Evolutionary conservation across 2,329 filamentous ascomycete species (phyloP), one percentile per base, ranked within the genome.

Genomic region (Eurotiales sp.): DNA sequence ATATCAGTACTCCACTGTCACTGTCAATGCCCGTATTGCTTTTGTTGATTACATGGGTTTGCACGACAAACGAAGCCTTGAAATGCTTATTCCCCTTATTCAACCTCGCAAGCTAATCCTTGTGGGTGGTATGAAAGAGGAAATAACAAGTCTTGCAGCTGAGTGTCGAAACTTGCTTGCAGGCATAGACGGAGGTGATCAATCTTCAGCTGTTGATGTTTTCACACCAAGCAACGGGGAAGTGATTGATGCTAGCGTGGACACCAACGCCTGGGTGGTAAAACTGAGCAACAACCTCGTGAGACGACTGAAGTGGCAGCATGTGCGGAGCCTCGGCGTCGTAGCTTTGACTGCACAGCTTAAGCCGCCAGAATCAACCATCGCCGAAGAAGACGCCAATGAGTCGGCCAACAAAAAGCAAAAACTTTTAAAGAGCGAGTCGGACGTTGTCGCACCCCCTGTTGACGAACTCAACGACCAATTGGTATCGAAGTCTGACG

Each of bases 191-290:
- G 45, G n/a, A 29, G 68, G 61, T 2, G 53, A 52, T 39, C 27
- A 36, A 17, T 55, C 55, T 12, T 32, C 53, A n/a, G 29, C 50
- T n/a, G 55, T 56, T 41, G 49, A 55, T 32, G 88, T 99, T 4
- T 92, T 92, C 65, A 90, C 89, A 0, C 93, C 93, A 1, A 70
- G 74, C 8, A 76, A 88, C n/a, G 90, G 90, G 21, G 76, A 80
- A 29, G 75, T 78, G 12, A 79, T 99, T 37, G 86, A 99, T 68
- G 93, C 92, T 11, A 96, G 91, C 63, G 92, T 97, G 37, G 93
- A 99, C 66, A 97, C 92, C 4, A 96, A 97, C 66, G 91, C 93
- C 3, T 99, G 95, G 93, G 86, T 88, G 21, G 88, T 99, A 54
- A 95, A 91, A 69, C 79, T 99, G 15, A 90, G 89, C 44, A 88